Conservation (phyloP, 768 basidiomycete genomes). For the Hypholoma sublateritium region DNA sequence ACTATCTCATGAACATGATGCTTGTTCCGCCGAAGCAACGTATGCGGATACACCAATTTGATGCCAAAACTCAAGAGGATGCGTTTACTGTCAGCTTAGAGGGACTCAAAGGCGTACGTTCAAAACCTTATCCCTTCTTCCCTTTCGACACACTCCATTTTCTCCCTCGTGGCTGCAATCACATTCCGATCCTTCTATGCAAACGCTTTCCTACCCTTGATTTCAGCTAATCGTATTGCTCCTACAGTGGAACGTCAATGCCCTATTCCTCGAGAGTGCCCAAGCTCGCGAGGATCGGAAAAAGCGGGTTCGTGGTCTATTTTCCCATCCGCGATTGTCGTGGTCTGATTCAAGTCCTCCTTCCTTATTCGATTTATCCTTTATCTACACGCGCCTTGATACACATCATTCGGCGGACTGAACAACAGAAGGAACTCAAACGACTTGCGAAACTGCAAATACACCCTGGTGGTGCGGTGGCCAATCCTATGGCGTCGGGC, state of each 20-base stretch:
- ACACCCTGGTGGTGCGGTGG: constrained; percentile 6
- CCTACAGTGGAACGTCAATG: constrained; percentile 63
- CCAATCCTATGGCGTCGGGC: constrained; percentile 10
- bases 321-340: neutral
- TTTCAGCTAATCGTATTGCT: constrained; percentile 6
- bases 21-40: constrained; percentile 71
- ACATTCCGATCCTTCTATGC: constrained; percentile 1
- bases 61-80: constrained; percentile 64
- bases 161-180: constrained; percentile 1
- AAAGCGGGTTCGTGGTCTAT: constrained; percentile 57
- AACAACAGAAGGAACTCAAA: constrained; percentile 67
- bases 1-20: constrained; percentile 66
- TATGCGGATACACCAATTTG: constrained; percentile 61
- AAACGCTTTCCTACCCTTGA: neutral
- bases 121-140: constrained; percentile 10
- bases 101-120: constrained; percentile 69
- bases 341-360: neutral
- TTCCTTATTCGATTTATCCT: constrained; percentile 10
- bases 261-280: constrained; percentile 63
- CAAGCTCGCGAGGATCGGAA: constrained; percentile 79
- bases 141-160: constrained; percentile 4
- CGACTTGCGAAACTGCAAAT: constrained; percentile 60
- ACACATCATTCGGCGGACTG: neutral
- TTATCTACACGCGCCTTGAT: constrained; percentile 3
- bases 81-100: constrained; percentile 74